These are phyloP conservation scores for Coffea humblotiana DNA, from an alignment of 305 asterid species.

Conservation along the genomic window DNA sequence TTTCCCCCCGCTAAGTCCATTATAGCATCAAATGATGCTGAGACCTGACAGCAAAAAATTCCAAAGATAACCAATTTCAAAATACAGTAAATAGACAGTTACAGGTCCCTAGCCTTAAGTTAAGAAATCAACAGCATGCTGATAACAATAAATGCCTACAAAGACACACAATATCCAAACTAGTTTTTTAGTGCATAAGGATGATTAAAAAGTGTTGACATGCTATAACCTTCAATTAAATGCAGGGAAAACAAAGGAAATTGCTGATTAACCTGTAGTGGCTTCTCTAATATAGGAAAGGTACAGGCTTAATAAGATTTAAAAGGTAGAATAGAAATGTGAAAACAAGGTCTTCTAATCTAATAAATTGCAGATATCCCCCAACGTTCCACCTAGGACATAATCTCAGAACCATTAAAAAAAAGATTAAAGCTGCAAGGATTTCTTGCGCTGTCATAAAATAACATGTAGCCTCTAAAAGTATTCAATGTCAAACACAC, in stretches of 20 bases:
- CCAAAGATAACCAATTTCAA: constrained; percentile 4
- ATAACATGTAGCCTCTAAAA: too few species aligned
- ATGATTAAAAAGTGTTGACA: background rate
- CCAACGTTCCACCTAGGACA: background rate
- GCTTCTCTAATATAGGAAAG: background rate
- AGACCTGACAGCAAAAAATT: constrained; percentile 49
- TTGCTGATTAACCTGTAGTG: background rate
- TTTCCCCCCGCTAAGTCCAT: constrained; percentile 81
- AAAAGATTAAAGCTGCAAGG: background rate
- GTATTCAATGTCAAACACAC: background rate
- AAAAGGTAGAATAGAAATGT: background rate
- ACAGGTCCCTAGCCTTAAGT: background rate
- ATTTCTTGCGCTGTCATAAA: background rate
- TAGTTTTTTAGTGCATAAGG: background rate
- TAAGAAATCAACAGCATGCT: background rate
- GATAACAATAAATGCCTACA: background rate
- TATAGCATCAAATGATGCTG: constrained; percentile 86
- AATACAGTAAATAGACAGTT: background rate
- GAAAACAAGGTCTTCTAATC: background rate
- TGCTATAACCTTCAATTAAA: background rate
- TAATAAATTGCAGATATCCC: too few species aligned
- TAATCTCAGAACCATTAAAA: background rate
- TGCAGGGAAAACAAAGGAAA: background rate
- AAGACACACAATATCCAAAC: background rate
- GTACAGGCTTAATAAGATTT: background rate